These are phyloP conservation scores for Mycena venus DNA, from an alignment of 768 basidiomycete genomes.

Conservation along the genomic window DNA sequence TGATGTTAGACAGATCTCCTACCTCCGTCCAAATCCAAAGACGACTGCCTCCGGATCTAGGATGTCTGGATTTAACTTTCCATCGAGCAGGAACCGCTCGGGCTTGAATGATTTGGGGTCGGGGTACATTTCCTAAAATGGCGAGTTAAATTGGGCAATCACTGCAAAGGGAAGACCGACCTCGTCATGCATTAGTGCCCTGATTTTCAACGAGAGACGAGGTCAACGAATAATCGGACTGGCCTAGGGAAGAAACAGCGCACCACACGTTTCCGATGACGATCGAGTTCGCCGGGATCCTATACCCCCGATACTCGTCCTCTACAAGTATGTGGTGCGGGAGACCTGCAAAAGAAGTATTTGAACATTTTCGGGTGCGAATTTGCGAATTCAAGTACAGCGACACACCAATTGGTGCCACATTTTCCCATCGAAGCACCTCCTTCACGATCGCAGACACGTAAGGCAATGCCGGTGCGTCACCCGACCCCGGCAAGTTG, in stretches of 20 bases:
- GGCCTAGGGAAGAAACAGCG: not conserved
- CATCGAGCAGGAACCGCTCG: conserved; percentile 47
- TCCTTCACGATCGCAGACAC: conserved; percentile 55
- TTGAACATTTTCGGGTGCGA: not conserved
- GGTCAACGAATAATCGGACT: too few species aligned
- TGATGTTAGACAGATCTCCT: not conserved
- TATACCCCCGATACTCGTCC: not conserved
- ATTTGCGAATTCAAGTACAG: too few species aligned
- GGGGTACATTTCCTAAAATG: conserved; percentile 46
- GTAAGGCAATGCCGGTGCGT: conserved; percentile 50
- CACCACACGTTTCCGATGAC: not conserved
- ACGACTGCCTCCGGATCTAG: conserved; percentile 37
- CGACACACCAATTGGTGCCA: conserved; percentile 43
- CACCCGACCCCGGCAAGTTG: conserved; percentile 51
- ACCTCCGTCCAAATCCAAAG: conserved; percentile 54
- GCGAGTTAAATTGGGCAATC: conserved; percentile 51
- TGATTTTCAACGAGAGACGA: not conserved
- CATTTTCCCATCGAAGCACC: conserved; percentile 50
- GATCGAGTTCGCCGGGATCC: not conserved
- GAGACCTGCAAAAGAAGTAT: not conserved
- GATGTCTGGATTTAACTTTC: conserved; percentile 41
- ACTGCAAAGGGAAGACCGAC: conserved; percentile 24
- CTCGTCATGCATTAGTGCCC: not conserved
- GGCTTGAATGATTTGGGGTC: conserved; percentile 53
- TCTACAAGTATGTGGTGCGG: conserved; percentile 1